Evolutionary conservation across 805 yeast species (phyloP).

Genomic region (Ogataea zsoltii): DNA sequence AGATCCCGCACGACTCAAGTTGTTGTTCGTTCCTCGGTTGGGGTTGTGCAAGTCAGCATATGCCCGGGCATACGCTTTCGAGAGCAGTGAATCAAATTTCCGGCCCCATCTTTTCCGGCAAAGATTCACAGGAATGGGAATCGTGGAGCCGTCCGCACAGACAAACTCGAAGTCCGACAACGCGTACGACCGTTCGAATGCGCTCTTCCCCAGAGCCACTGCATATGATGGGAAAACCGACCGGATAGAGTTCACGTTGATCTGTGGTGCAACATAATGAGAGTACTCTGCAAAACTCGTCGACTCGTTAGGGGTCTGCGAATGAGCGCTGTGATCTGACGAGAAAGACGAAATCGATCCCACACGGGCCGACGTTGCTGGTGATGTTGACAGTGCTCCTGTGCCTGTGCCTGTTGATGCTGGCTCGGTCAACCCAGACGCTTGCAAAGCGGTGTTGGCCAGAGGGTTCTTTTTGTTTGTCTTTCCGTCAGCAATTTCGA

Average conservation of each 20-base stretch:
- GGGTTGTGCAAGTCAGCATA: conserved; percentile 33
- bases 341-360: conserved; percentile 6
- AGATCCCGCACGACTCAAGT: not conserved
- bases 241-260: conserved; percentile 62
- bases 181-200: conserved; percentile 64
- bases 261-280: conserved; percentile 71
- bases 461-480: not conserved
- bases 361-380: not conserved
- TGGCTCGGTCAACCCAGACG: too few relatives aligned
- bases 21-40: not conserved
- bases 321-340: conserved; percentile 1
- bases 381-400: not conserved
- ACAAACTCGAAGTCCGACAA: conserved; percentile 73
- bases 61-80: conserved; percentile 66
- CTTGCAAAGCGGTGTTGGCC: too few relatives aligned
- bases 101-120: conserved; percentile 78
- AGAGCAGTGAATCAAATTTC: conserved; percentile 60
- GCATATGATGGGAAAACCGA: conserved; percentile 78
- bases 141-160: conserved; percentile 67
- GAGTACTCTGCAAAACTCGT: conserved; percentile 67
- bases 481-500: conserved; percentile 9
- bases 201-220: conserved; percentile 73
- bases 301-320: conserved; percentile 6
- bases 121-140: conserved; percentile 60
- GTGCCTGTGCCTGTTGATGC: not conserved